Conservation (phyloP, 805 yeast species). For the Suhomyces canberraensis region DNA sequence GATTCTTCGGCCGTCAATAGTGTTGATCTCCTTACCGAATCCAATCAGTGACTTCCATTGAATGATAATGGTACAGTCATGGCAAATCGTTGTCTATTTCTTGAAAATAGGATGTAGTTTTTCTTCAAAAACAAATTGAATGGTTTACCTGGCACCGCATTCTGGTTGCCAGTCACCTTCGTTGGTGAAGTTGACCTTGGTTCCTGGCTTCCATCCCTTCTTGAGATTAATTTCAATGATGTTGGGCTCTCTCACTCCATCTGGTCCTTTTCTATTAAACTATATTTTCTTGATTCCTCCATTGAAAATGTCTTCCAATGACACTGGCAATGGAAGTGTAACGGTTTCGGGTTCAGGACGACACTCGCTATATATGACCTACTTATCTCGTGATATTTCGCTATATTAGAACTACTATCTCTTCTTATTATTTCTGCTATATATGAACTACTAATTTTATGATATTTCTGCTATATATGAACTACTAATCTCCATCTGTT, state of each 20-base stretch:
- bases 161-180: slow-evolving; percentile 90
- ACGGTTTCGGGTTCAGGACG: slow-evolving; percentile 69
- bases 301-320: slow-evolving; percentile 74
- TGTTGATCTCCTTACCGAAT: slow-evolving; percentile 70
- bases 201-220: slow-evolving; percentile 98
- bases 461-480: too few relatives aligned
- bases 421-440: too few relatives aligned
- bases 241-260: slow-evolving; percentile 64
- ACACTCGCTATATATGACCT: too few relatives aligned
- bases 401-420: too few relatives aligned
- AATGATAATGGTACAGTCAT: slow-evolving; percentile 68
- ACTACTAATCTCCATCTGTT: too few relatives aligned
- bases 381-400: too few relatives aligned
- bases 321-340: slow-evolving; percentile 70
- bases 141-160: slow-evolving; percentile 81
- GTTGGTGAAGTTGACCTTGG: slow-evolving; percentile 82
- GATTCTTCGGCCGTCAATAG: slow-evolving; percentile 84
- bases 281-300: slow-evolving; percentile 90
- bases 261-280: slow-evolving; percentile 71
- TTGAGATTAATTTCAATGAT: slow-evolving; percentile 73
- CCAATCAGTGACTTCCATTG: slow-evolving; percentile 88
- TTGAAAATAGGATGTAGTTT: slow-evolving; percentile 74
- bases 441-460: too few relatives aligned
- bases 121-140: slow-evolving; percentile 84
- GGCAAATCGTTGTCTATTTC: slow-evolving; percentile 74